A percentile compares a stretch with the other conserved stretches of the same genome.
Conservation (phyloP, 2,329 filamentous ascomycete genomes). For the Magnaporthiopsis rhizophila region DNA sequence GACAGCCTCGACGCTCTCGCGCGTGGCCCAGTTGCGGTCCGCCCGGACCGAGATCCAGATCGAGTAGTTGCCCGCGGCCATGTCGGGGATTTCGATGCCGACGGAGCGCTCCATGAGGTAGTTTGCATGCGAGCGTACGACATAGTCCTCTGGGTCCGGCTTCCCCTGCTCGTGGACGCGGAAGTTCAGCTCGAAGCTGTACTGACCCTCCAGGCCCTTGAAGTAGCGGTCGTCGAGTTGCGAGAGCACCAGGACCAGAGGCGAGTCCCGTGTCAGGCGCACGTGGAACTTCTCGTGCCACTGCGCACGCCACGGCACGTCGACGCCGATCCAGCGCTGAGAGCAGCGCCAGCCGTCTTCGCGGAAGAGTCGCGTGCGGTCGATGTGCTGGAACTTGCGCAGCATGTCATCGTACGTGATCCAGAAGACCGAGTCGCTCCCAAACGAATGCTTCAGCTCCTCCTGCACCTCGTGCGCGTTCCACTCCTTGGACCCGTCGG, state of each 20-base stretch:
- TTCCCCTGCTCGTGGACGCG: constrained; percentile 40
- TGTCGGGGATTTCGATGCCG: constrained; percentile 61
- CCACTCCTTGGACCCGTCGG: constrained; percentile 77
- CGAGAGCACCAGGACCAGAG: constrained; percentile 47
- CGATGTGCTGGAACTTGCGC: constrained; percentile 49
- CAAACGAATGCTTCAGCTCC: constrained; percentile 65
- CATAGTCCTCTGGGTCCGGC: constrained; percentile 38
- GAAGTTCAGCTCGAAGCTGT: constrained; percentile 44
- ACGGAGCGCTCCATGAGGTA: constrained; percentile 64
- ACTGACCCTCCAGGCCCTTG: constrained; percentile 48
- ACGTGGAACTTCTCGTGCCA: constrained; percentile 51
- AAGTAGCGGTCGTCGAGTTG: constrained; percentile 53
- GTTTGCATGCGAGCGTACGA: constrained; percentile 44
- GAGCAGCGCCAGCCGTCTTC: constrained; percentile 49
- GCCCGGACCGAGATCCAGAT: constrained; percentile 70
- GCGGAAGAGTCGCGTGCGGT: constrained; percentile 50
- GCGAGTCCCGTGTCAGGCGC: constrained; percentile 37
- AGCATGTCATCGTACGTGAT: constrained; percentile 52
- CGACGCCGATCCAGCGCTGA: constrained; percentile 31
- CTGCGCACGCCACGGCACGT: constrained; percentile 47
- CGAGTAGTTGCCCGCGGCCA: constrained; percentile 67
- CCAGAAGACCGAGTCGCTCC: constrained; percentile 64
- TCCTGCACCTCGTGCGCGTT: constrained; percentile 64
- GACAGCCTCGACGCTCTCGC: constrained; percentile 54
- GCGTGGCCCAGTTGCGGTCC: constrained; percentile 41